These are phyloP conservation scores for Perkinsus marinus DNA, from an alignment of 169 alveolate genomes.

Conservation along the genomic window DNA sequence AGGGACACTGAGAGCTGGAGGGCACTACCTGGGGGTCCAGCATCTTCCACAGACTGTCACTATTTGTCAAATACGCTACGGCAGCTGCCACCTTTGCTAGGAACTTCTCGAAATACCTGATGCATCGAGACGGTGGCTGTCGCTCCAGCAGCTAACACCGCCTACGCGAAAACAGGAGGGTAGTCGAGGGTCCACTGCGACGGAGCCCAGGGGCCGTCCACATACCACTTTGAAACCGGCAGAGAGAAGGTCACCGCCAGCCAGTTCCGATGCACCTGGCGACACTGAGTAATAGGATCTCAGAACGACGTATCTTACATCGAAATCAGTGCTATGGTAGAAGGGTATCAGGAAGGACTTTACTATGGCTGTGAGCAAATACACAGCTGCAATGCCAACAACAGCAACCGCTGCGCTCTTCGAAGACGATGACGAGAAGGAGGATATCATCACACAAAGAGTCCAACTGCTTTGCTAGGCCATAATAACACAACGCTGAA, in stretches of 20 bases:
- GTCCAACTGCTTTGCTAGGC: no score
- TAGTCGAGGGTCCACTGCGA: conserved; percentile 67
- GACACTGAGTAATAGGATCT: not conserved
- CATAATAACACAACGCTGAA: no score
- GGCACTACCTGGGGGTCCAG: not conserved
- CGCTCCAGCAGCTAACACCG: not conserved
- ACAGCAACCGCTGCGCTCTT: not conserved
- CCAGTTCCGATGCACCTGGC: conserved; percentile 67
- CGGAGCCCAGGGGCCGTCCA: conserved; percentile 27
- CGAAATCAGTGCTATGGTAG: not conserved
- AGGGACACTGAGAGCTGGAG: conserved; percentile 4
- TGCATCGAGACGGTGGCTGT: not conserved
- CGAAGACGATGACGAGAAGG: not conserved
- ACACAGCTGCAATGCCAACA: not conserved
- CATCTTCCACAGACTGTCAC: not conserved
- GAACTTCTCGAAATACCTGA: not conserved
- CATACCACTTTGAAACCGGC: conserved; percentile 56
- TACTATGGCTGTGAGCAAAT: not conserved
- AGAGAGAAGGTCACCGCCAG: conserved; percentile 55
- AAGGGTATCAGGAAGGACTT: not conserved
- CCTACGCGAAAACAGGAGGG: conserved; percentile 65
- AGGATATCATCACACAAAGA: not conserved
- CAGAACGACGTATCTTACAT: not conserved
- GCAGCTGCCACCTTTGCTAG: not conserved
- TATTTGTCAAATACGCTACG: not conserved